Conservation (phyloP, 108 stramenopile genomes). For the Seminavis robusta region DNA sequence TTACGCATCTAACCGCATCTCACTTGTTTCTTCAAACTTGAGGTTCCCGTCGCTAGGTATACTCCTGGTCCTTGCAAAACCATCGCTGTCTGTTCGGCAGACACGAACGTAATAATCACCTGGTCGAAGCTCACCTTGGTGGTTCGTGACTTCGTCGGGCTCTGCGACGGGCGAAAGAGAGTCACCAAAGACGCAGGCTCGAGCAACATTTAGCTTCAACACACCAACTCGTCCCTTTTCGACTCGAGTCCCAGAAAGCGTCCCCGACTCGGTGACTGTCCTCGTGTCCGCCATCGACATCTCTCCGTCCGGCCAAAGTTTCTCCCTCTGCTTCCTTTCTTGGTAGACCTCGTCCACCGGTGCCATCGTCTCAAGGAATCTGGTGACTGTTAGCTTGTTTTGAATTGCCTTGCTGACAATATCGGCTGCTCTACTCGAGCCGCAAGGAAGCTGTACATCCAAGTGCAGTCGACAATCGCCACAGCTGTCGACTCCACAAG, state of each 20-base stretch:
- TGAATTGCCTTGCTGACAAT: constrained; percentile 52
- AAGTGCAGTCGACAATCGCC: constrained; percentile 77
- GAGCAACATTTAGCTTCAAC: constrained; percentile 47
- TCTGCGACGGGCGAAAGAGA: constrained; percentile 52
- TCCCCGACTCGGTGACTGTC: background rate
- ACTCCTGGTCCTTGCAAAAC: constrained; percentile 56
- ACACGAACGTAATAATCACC: constrained; percentile 85
- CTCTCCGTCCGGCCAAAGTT: background rate
- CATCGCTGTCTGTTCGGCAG: constrained; percentile 43
- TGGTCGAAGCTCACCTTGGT: constrained; percentile 25
- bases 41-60: constrained; percentile 65
- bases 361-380: constrained; percentile 36
- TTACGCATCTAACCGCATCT: constrained; percentile 53
- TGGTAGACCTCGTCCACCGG: constrained; percentile 25
- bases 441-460: constrained; percentile 70
- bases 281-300: too few species aligned
- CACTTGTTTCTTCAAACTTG: constrained; percentile 59
- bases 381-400: constrained; percentile 42
- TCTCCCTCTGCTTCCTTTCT: constrained; percentile 2
- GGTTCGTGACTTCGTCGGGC: constrained; percentile 20
- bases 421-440: constrained; percentile 47
- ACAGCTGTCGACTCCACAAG: constrained; percentile 69
- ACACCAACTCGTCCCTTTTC: constrained; percentile 41
- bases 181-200: constrained; percentile 59
- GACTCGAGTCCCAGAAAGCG: background rate